A percentile compares a stretch with the other conserved stretches of the same genome.
Conservation (phyloP, 2,329 filamentous ascomycete genomes). For the Aspergillus thermomutatus region DNA sequence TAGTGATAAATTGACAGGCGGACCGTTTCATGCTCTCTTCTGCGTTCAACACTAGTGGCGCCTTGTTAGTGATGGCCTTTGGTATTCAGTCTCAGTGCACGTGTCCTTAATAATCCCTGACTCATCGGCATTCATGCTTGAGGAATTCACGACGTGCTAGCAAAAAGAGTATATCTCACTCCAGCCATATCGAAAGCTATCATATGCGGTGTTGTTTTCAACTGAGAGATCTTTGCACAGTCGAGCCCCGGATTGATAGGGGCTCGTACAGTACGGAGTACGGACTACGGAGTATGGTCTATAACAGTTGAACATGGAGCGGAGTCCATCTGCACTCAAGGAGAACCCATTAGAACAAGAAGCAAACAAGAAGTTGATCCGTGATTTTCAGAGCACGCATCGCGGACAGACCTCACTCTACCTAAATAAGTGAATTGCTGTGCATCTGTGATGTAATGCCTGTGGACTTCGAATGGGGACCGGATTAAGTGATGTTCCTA, state of each 20-base stretch:
- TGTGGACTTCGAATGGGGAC: neutral
- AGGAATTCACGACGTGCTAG: neutral
- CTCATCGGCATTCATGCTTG: neutral
- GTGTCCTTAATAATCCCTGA: neutral
- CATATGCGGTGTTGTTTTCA: too few relatives aligned
- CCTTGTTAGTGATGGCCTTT: neutral
- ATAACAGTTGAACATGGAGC: neutral
- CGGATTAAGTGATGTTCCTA: conserved; percentile 3
- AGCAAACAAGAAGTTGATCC: neutral
- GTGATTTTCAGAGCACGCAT: too few relatives aligned
- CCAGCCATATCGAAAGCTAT: too few relatives aligned
- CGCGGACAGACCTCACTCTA: neutral
- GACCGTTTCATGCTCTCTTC: neutral
- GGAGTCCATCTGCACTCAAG: neutral
- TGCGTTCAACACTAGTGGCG: neutral
- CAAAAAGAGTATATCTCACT: neutral
- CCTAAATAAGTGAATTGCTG: neutral
- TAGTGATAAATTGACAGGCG: neutral
- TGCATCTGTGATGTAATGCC: neutral
- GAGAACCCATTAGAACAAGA: neutral
- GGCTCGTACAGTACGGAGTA: neutral
- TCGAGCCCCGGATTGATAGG: neutral
- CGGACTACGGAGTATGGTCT: neutral
- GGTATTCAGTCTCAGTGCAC: neutral
- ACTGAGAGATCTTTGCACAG: neutral